Percentiles rank a stretch among this genome's conserved stretches.
Conservation (phyloP, 306 rosid genomes). For the Adenanthera pavonina region DNA sequence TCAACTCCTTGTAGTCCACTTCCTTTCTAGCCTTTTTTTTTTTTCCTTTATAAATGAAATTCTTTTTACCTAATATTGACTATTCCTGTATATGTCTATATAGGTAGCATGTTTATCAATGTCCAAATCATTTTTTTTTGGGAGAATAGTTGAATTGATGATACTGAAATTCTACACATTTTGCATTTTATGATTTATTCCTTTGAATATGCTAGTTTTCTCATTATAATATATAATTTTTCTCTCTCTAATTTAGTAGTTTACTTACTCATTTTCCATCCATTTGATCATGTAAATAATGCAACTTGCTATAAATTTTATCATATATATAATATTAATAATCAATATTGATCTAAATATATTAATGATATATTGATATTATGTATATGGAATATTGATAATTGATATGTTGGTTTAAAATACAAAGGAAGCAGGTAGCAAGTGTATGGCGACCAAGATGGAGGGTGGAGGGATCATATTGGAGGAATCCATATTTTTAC, state of each 20-base stretch:
- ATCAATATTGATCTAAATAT: too few relatives aligned
- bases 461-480: too few relatives aligned
- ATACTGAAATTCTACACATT: not conserved
- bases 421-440: too few relatives aligned
- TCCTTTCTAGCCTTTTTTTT: not conserved
- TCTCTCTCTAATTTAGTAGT: not conserved
- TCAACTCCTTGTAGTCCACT: not conserved
- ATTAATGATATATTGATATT: too few relatives aligned
- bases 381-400: too few relatives aligned
- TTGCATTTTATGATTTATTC: not conserved
- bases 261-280: not conserved
- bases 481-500: too few relatives aligned
- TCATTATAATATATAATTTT: not conserved
- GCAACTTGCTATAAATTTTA: too few relatives aligned
- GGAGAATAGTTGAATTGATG: conserved; percentile 18
- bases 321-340: too few relatives aligned
- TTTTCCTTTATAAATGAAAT: not conserved
- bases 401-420: too few relatives aligned
- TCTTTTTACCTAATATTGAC: not conserved
- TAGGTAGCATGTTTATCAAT: conserved; percentile 4
- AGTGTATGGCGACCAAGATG: too few relatives aligned
- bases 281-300: too few relatives aligned
- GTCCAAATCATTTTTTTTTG: not conserved
- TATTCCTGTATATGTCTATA: conserved; percentile 33
- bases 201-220: not conserved